These are phyloP conservation scores for Notholithocarpus densiflorus DNA, from an alignment of 306 rosid genomes.

Conservation along the genomic window DNA sequence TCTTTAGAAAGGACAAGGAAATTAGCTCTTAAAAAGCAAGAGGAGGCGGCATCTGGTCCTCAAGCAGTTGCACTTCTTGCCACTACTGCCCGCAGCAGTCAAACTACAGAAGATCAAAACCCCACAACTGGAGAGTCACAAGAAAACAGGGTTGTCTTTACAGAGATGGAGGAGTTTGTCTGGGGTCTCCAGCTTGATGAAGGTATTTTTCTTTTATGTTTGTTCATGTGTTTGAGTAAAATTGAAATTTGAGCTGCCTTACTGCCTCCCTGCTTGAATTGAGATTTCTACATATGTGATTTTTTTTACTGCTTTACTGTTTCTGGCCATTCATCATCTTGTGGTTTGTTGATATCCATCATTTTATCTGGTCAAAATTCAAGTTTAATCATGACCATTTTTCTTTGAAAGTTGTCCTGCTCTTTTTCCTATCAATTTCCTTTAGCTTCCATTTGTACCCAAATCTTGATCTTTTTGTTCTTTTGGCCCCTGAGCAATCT, in stretches of 20 bases:
- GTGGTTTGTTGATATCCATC: not conserved
- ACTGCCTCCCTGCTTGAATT: conserved; percentile 1
- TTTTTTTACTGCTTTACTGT: not conserved
- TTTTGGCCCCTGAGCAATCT: not conserved
- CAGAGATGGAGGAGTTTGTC: conserved; percentile 98
- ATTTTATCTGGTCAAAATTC: not conserved
- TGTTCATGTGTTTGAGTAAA: conserved; percentile 4
- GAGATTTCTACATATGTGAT: not conserved
- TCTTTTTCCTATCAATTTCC: conserved; percentile 7
- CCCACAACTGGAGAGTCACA: conserved; percentile 52
- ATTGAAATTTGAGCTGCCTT: not conserved
- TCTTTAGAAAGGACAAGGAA: conserved; percentile 78
- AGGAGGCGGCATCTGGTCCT: conserved; percentile 62
- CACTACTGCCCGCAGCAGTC: conserved; percentile 31
- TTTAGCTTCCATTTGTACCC: not conserved
- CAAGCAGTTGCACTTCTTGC: conserved; percentile 78
- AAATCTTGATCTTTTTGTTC: not conserved
- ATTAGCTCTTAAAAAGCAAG: conserved; percentile 69
- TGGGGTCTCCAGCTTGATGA: conserved; percentile 94
- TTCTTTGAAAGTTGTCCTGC: not conserved
- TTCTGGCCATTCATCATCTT: not conserved
- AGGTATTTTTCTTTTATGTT: conserved; percentile 41
- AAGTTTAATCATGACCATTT: not conserved
- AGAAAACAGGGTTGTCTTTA: conserved; percentile 79
- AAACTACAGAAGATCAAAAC: conserved; percentile 51